Percentiles rank a stretch among this genome's conserved stretches.
Evolutionary conservation across 2,329 filamentous ascomycete genomes (phyloP).

Genomic region (Fonsecaea pedrosoi): DNA sequence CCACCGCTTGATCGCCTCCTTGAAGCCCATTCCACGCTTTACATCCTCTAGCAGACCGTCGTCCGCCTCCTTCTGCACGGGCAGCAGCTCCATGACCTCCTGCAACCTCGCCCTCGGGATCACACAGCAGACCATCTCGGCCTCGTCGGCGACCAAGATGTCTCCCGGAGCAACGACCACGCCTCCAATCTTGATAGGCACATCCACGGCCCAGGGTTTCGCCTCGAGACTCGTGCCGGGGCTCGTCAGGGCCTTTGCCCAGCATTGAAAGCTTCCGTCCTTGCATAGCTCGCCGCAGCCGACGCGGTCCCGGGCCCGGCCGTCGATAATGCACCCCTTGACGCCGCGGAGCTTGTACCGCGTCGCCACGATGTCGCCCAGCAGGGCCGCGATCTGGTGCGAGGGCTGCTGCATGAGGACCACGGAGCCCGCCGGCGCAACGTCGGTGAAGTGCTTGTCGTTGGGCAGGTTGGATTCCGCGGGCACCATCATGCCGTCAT

Average conservation of each 20-base stretch:
- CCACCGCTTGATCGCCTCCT: slow-evolving; percentile 18
- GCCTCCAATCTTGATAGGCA: slow-evolving; percentile 18
- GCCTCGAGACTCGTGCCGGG: slow-evolving; percentile 16
- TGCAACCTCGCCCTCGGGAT: slow-evolving; percentile 13
- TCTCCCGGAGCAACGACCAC: slow-evolving; percentile 12
- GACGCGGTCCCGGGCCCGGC: slow-evolving; percentile 8
- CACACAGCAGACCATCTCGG: slow-evolving; percentile 17
- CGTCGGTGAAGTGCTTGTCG: slow-evolving; percentile 16
- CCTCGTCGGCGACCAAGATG: slow-evolving; percentile 15
- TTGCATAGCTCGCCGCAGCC: slow-evolving; percentile 16
- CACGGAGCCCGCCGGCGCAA: slow-evolving; percentile 4
- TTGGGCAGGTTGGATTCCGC: slow-evolving; percentile 2
- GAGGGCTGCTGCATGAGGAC: slow-evolving; percentile 17
- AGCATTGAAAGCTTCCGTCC: slow-evolving; percentile 15
- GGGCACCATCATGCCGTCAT: slow-evolving; percentile 10
- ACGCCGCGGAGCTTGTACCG: slow-evolving; percentile 18
- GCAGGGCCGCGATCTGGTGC: slow-evolving; percentile 12
- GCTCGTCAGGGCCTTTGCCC: slow-evolving; percentile 12
- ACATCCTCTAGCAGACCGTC: slow-evolving; percentile 15
- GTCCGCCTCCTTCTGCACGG: slow-evolving; percentile 16
- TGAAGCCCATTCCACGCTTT: slow-evolving; percentile 10
- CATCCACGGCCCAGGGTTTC: slow-evolving; percentile 17
- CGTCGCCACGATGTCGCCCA: slow-evolving; percentile 15
- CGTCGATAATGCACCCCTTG: slow-evolving; percentile 9
- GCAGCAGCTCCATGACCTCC: slow-evolving; percentile 6